Conservation (phyloP, 805 yeast species). For the Yamadazyma philogaea region DNA sequence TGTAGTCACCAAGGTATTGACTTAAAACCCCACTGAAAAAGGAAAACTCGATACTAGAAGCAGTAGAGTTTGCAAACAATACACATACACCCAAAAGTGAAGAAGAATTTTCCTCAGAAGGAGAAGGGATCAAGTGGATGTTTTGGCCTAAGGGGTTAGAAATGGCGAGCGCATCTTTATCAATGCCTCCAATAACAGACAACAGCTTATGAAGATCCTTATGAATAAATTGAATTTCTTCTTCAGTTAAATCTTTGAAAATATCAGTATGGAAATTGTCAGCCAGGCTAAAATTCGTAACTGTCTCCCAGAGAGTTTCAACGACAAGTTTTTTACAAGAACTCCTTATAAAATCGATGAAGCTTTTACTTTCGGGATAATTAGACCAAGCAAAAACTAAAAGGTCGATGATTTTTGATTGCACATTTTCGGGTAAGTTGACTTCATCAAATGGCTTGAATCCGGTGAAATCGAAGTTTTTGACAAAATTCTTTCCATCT, state of each 20-base stretch:
- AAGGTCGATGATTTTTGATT: neutral
- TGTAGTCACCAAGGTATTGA: constrained; percentile 11
- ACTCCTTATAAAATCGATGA: constrained; percentile 3
- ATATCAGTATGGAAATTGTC: neutral
- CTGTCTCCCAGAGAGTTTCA: constrained; percentile 8
- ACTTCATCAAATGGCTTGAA: neutral
- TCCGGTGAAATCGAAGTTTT: constrained; percentile 6
- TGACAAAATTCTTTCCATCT: constrained; percentile 5
- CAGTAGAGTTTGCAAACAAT: neutral
- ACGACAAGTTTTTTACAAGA: constrained; percentile 4
- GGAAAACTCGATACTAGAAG: neutral
- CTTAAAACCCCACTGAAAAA: constrained; percentile 5
- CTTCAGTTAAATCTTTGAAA: neutral
- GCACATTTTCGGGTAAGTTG: neutral
- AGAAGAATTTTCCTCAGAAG: constrained; percentile 1
- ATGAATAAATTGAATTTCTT: neutral
- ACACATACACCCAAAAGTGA: constrained; percentile 5
- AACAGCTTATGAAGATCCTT: constrained; percentile 5
- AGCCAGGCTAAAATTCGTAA: neutral
- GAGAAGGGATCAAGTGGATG: constrained; percentile 26
- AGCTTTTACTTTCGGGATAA: neutral
- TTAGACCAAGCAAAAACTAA: neutral
- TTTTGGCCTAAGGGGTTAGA: constrained; percentile 47
- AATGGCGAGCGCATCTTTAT: constrained; percentile 31
- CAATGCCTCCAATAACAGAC: constrained; percentile 4